phyloP scores from a whole-genome alignment of 257 asterid species.

The Voacanga thouarsii region DNA sequence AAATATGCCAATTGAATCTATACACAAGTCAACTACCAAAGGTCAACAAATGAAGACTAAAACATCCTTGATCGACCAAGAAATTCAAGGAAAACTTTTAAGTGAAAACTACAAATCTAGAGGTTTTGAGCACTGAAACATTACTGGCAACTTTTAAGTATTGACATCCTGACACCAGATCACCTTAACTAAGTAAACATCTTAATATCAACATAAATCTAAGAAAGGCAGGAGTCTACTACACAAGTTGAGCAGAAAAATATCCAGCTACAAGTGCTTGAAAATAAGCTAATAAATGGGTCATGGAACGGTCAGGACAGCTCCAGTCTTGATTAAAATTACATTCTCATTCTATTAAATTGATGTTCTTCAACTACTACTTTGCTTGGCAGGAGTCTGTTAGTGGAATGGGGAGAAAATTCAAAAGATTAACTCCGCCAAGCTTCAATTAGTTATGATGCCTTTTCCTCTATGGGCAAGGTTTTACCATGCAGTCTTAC shows the following conservation, averaged over 20 bases:
- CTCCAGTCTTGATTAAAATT: not conserved
- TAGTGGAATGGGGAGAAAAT: not conserved
- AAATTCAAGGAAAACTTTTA: not conserved
- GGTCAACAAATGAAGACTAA: not conserved
- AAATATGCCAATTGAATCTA: not conserved
- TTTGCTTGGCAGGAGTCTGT: too few relatives aligned
- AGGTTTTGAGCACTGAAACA: not conserved
- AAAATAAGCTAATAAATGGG: not conserved
- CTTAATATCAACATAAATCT: too few relatives aligned
- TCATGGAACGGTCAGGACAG: not conserved
- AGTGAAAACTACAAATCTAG: not conserved
- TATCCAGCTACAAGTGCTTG: not conserved
- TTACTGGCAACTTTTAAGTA: not conserved
- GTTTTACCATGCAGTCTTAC: too few relatives aligned
- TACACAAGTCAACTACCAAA: not conserved
- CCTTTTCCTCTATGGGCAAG: not conserved
- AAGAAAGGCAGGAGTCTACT: not conserved
- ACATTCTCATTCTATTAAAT: not conserved
- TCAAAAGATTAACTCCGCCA: not conserved
- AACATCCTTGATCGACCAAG: not conserved
- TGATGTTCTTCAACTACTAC: not conserved
- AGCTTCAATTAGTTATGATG: not conserved
- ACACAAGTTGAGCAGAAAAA: not conserved
- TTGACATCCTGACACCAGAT: not conserved
- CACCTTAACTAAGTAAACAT: not conserved